Conservation (phyloP, 2,329 filamentous ascomycete species). For the Cadophora sp. region DNA sequence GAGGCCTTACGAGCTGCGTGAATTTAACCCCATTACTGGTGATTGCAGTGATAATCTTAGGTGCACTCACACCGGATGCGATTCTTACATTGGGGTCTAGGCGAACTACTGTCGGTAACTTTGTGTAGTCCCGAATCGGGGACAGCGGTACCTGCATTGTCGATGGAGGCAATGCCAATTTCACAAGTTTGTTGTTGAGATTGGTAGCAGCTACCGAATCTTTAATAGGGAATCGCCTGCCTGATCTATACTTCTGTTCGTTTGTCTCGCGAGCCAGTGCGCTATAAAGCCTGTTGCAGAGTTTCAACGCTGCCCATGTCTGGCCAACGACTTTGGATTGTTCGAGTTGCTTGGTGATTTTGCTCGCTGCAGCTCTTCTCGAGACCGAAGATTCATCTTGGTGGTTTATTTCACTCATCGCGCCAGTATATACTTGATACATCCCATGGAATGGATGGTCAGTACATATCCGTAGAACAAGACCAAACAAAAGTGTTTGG, state of each 20-base stretch:
- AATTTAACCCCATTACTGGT: constrained; percentile 80
- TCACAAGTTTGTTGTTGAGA: constrained; percentile 67
- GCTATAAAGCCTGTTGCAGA: constrained; percentile 73
- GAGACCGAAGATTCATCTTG: constrained; percentile 79
- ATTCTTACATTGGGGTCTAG: constrained; percentile 82
- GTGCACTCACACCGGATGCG: constrained; percentile 87
- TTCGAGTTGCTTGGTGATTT: constrained; percentile 65
- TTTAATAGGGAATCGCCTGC: constrained; percentile 67
- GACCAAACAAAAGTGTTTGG: constrained; percentile 73
- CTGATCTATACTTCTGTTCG: constrained; percentile 69
- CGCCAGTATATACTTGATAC: constrained; percentile 92
- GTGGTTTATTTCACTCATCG: constrained; percentile 69
- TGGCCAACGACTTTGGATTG: constrained; percentile 55
- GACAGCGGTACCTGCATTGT: constrained; percentile 85
- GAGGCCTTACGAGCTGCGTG: constrained; percentile 74
- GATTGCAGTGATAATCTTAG: constrained; percentile 87
- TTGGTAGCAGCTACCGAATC: constrained; percentile 68
- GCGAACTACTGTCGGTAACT: constrained; percentile 74
- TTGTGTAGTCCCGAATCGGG: constrained; percentile 75
- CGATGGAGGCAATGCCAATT: constrained; percentile 80
- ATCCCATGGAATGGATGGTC: constrained; percentile 97
- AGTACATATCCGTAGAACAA: constrained; percentile 84
- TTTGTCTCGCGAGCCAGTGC: constrained; percentile 70
- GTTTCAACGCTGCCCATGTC: constrained; percentile 76
- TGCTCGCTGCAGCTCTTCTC: constrained; percentile 75